Evolutionary conservation across 2,329 filamentous ascomycete species (phyloP).

Genomic region (Dendryphion nanum): DNA sequence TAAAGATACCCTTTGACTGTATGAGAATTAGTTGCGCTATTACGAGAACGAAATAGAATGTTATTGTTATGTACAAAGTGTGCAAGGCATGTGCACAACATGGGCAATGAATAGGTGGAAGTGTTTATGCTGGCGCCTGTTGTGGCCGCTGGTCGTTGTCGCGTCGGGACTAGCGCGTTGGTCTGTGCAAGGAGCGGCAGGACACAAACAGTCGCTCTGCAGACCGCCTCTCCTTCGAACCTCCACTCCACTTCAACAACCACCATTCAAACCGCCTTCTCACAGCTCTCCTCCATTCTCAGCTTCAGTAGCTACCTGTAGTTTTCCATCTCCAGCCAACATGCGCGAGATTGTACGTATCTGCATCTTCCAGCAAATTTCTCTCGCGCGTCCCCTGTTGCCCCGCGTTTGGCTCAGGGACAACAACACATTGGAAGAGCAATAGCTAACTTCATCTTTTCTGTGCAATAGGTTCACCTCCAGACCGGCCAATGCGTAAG

Average conservation of each 20-base stretch:
- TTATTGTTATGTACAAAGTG: no score
- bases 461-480: conserved; percentile 79
- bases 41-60: no score
- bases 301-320: conserved; percentile 25
- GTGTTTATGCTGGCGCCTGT: conserved; percentile 14
- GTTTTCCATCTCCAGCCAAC: conserved; percentile 38
- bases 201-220: conserved; percentile 4
- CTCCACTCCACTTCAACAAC: conserved; percentile 27
- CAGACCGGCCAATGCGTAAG: conserved; percentile 99
- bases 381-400: conserved; percentile 41
- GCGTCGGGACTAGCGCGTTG: conserved; percentile 16
- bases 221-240: conserved; percentile 12
- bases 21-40: no score
- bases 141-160: conserved; percentile 5
- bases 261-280: conserved; percentile 19
- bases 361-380: conserved; percentile 32
- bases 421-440: conserved; percentile 42
- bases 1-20: no score
- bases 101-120: no score
- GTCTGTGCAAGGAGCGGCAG: conserved; percentile 15
- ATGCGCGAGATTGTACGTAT: conserved; percentile 70
- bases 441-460: conserved; percentile 57
- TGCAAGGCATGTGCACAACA: no score
- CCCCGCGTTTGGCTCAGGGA: conserved; percentile 43
- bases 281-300: conserved; percentile 30